phyloP scores from a whole-genome alignment of 164 flowering plant genomes.

The Tinospora cordifolia region DNA sequence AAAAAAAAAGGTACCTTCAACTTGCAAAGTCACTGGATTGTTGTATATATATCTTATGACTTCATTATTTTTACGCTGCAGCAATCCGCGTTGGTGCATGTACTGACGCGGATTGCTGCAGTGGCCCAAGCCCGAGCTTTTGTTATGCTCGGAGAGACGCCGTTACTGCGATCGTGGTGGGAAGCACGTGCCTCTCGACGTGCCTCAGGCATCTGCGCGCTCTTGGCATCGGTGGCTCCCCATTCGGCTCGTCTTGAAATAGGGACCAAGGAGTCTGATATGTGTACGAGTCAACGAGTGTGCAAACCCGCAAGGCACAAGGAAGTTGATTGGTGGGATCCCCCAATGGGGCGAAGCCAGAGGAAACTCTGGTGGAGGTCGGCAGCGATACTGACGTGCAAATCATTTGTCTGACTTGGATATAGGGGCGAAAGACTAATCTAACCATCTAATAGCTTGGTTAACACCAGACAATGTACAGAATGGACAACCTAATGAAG shows the following conservation, averaged over 20 bases:
- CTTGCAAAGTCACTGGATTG: neutral
- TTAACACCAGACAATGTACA: conserved; percentile 60
- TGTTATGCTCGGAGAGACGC: too few relatives aligned
- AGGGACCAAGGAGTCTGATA: conserved; percentile 2
- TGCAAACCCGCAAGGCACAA: neutral
- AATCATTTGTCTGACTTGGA: neutral
- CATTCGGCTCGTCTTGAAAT: conserved; percentile 1
- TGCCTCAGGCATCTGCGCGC: too few relatives aligned
- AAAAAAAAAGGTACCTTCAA: too few relatives aligned
- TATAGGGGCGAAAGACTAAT: neutral
- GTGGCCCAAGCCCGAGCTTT: too few relatives aligned
- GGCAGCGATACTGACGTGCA: conserved; percentile 13
- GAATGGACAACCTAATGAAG: conserved; percentile 53
- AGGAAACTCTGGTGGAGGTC: conserved; percentile 21
- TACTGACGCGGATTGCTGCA: too few relatives aligned
- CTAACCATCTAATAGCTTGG: conserved; percentile 31
- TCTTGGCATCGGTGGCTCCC: too few relatives aligned
- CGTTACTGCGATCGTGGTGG: too few relatives aligned
- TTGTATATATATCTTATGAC: too few relatives aligned
- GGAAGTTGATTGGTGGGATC: neutral
- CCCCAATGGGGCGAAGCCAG: neutral
- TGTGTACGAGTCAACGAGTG: neutral
- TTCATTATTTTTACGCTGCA: too few relatives aligned
- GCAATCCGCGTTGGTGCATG: too few relatives aligned
- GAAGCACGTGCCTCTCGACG: too few relatives aligned